Base-by-base conservation (phyloP, 768 basidiomycete genomes). In the Russula foetens region DNA sequence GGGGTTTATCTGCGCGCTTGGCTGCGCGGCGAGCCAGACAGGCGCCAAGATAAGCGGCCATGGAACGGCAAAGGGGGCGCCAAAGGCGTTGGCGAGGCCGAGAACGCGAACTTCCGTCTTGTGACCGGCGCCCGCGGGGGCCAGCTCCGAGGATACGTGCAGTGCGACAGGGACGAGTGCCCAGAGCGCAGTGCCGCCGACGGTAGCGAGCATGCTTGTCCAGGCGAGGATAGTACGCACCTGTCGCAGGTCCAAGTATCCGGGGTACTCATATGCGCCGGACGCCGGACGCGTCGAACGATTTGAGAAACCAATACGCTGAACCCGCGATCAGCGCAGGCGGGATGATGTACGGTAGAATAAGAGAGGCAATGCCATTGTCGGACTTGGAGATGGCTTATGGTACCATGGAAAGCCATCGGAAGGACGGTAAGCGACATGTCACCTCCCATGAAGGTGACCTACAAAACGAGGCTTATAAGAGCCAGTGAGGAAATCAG, bases 391-490 rank as follows among this genome's bases (percentile, higher is more conserved):
- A 90, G 23, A 84, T 81, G 11, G 73, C 67, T 49, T 72, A 76
- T 0, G 96, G 92, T 0, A 88, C 64, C 44, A 74, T 80, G 76
- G 66, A 98, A 93, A 5, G 83, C 75, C 53, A 81, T 75, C 0
- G 95, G 92, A 69, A 94, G n/a, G 14, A 95, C 81, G 1, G 85
- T 82, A 72, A 89, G 82, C 97, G 97, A 99, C 0, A 96, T 99
- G 71, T 98, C 93, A 68, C 98, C 96, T 0, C 97, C 96, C 85
- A 92, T 92, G 70, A 98, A 88, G 1, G 88, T 90, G 53, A 91
- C 74, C 81, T 89, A 76, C 60, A 69, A 56, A 60, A 35, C 11
- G 19, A 12, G 53, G 15, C 17, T 29, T 28, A 11, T 54, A 9
- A 43, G 41, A 43, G 12, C 6, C 7, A 0, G 29, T 7, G 17